Evolutionary conservation across 2,329 filamentous ascomycete species (phyloP).

Genomic region (Tolypocladium endophyticum): DNA sequence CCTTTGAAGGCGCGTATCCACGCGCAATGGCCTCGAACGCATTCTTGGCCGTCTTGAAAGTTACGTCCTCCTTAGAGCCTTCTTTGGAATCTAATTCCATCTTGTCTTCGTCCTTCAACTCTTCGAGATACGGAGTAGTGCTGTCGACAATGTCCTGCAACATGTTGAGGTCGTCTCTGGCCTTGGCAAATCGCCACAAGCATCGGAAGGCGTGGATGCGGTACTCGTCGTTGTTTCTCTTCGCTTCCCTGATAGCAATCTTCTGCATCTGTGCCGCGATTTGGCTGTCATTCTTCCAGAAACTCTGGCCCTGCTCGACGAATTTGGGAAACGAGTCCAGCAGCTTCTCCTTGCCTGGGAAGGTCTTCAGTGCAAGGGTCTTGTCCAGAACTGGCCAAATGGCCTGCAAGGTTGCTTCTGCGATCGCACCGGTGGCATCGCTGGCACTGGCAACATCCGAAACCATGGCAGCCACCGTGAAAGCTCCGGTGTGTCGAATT

Average conservation of each 20-base stretch:
- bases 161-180: constrained; percentile 59
- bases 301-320: constrained; percentile 48
- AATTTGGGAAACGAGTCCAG: constrained; percentile 72
- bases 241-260: constrained; percentile 76
- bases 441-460: constrained; percentile 52
- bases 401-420: constrained; percentile 44
- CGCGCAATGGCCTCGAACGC: constrained; percentile 39
- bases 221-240: constrained; percentile 81
- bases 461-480: constrained; percentile 66
- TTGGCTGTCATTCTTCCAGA: constrained; percentile 42
- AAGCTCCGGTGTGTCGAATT: constrained; percentile 78
- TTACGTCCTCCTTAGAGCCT: constrained; percentile 29
- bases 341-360: constrained; percentile 81
- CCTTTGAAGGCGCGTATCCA: constrained; percentile 33
- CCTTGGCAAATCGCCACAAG: constrained; percentile 62
- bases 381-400: constrained; percentile 82
- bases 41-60: constrained; percentile 33
- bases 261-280: constrained; percentile 63
- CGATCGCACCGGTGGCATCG: constrained; percentile 47
- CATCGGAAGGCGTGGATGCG: constrained; percentile 62
- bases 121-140: constrained; percentile 51
- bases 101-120: constrained; percentile 44
- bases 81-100: constrained; percentile 60
- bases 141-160: constrained; percentile 56
- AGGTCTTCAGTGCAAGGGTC: constrained; percentile 78